Base-by-base conservation (phyloP, 1,284 basidiomycete genomes). In the Nidula niveotomentosa region DNA sequence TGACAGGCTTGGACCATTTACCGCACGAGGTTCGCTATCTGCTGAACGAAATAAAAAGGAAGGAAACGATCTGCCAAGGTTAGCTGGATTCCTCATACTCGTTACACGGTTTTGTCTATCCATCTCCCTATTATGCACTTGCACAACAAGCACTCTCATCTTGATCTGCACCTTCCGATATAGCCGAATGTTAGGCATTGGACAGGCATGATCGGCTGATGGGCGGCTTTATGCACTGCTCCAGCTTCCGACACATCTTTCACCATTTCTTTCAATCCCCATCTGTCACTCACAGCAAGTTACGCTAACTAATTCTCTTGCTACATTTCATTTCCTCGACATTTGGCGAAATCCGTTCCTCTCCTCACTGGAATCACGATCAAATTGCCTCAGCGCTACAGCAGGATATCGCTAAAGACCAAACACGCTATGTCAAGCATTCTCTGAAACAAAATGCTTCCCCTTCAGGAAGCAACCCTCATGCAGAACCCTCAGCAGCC, bases 21-120 rank as follows among this genome's bases (percentile, higher is more conserved):
- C 87, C 88, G 0, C 80, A 79, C 53, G 90, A 92, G 68, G 82
- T 91, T 6, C 81, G 83, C 36, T 85, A 86, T 65, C 72, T 92
- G 8, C 74, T 91, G 9, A 79, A 85, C 49, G 90, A 92, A 69
- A 91, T 93, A 52, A 80, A 79, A 56, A 78, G 79, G 58, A 84
- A 80, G 63, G 84, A 86, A 53, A 66, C 66, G 36, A 72, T 74
- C 57, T 75, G 73, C 8, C 78, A 84, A 73, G 83, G 85, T 78
- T 57, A 57, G 67, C 65, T 36, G n/a, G 23, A 23, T 23, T 23
- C 23, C 23, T 23, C 23, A 23, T 23, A 23, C 23, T 23, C 5
- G 23, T 5, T 23, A 23, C 23, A 23, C 23, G 23, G 23, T 23
- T 23, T 23, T 23, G 23, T 23, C 5, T 23, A 5, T 23, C 23